Conservation (phyloP, 192 early-diverging fungal species). For the Diversispora eburnea region DNA sequence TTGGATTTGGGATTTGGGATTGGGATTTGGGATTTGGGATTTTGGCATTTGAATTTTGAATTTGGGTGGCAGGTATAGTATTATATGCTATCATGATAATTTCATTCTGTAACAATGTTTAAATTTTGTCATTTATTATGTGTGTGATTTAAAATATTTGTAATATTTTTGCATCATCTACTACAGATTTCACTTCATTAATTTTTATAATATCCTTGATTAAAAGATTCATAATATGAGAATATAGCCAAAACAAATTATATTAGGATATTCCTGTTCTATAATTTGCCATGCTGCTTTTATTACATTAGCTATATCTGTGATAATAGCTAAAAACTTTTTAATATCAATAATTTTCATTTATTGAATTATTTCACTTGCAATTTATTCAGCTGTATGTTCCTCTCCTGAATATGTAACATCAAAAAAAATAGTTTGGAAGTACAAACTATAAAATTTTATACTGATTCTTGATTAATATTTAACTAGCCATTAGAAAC, state of each 20-base stretch:
- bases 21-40: too few relatives aligned
- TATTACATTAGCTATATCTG: neutral
- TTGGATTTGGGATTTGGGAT: too few relatives aligned
- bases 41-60: too few relatives aligned
- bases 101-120: too few relatives aligned
- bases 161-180: neutral
- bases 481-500: constrained; percentile 7
- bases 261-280: neutral
- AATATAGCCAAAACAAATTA: neutral
- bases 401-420: neutral
- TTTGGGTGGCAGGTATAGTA: too few relatives aligned
- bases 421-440: neutral
- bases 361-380: constrained; percentile 2
- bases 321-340: neutral
- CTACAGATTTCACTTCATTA: neutral
- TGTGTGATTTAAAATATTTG: constrained; percentile 1
- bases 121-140: neutral
- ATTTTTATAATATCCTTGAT: neutral
- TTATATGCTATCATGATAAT: too few relatives aligned
- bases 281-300: neutral
- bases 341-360: neutral
- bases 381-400: neutral
- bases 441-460: constrained; percentile 3
- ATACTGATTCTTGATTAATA: neutral
- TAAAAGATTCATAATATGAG: constrained; percentile 5